Base-by-base conservation (phyloP, 371 early-diverging fungal species). In the Coemansia sp. region DNA sequence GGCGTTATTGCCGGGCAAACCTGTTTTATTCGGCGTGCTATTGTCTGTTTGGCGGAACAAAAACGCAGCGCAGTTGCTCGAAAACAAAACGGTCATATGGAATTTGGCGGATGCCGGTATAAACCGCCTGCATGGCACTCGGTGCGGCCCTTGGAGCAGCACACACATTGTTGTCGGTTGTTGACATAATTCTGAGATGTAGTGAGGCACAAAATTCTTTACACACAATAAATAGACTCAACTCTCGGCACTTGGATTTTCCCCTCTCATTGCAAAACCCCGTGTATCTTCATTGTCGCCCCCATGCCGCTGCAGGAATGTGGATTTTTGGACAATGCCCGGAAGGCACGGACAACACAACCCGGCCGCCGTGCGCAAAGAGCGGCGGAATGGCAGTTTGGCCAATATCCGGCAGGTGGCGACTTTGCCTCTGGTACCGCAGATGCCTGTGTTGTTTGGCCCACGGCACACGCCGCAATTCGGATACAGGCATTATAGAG, bases 21-120 rank as follows among this genome's bases (percentile, higher is more conserved):
- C 26, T 26, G 26, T 35, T 52, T 35, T n/a, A n/a, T 14, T 53
- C 32, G 53, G 53, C 36, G 14, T 20, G 16, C 53, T 16, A 16
- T 35, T 9, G 14, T 53, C 35, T 26, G 26, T 26, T 26, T 26
- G 26, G 26, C 26, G 26, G 26, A 26, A 26, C 26, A 26, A 26
- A 26, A 26, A 26, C 26, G 26, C 26, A 26, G 26, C 26, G 26
- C 26, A 47, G 38, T 36, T n/a, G n/a, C 8, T 36, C 35, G n/a
- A 32, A n/a, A 52, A 52, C 13, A 52, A 7, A n/a, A 32, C 52
- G 34, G 34, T 35, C 52, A 52, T 52, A 11, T 52, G 52, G 32
- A 34, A 52, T 16, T 13, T n/a, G 32, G 7, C 36, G 53, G 35
- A 36, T 35, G 9, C 8, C n/a, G 20, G 38, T 14, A 16, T 34